Evolutionary conservation across 1,284 basidiomycete species (phyloP), one percentile per base, ranked within the genome.

Genomic region (Jaminaea rosea): DNA sequence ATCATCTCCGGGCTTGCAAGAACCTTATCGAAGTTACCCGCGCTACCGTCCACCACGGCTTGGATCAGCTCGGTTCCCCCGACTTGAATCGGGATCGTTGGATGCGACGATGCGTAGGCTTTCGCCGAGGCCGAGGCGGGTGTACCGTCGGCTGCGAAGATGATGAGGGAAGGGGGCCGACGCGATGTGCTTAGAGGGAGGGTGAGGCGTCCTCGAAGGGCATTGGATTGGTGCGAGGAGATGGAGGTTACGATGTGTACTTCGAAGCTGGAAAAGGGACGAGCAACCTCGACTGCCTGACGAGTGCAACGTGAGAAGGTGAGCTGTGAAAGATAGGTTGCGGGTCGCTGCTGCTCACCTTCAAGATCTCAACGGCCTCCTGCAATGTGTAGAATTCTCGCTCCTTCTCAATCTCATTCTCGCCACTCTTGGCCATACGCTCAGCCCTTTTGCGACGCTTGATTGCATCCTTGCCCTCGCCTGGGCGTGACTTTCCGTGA

Each of bases 1-100:
- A 94, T 82, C 65, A 96, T 81, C 15, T 82, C 80, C 3, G 87
- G 83, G 0, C 88, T 90, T 48, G 85, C 86, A 23, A 98, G 80
- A 60, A 90, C 85, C 46, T 86, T 84, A 13, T 86, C 88, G 52
- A 68, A 73, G 42, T 59, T 55, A 32, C 53, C 46, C n/a, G 67
- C 59, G 23, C 64, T 65, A 13, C 47, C 45, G 34, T 63, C 59
- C 31, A 63, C 58, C 21, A 71, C 65, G 26, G 65, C 62, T 28
- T 59, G 49, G 50, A 72, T 67, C 47, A 72, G 57, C 44, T 73
- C 69, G 15, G 58, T 53, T 8, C 69, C 69, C 10, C 69, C 69
- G 13, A 72, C 41, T 17, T 67, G 59, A 44, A 72, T 47, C 10
- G 28, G 17, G 46, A 31, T 47, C 13, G 26, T 50, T 7, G 41